Percentiles rank a stretch among this genome's conserved stretches.
These are phyloP conservation scores for Trichosphaerium sp. DNA, from an alignment of 78 protist genomes.

Conservation along the genomic window DNA sequence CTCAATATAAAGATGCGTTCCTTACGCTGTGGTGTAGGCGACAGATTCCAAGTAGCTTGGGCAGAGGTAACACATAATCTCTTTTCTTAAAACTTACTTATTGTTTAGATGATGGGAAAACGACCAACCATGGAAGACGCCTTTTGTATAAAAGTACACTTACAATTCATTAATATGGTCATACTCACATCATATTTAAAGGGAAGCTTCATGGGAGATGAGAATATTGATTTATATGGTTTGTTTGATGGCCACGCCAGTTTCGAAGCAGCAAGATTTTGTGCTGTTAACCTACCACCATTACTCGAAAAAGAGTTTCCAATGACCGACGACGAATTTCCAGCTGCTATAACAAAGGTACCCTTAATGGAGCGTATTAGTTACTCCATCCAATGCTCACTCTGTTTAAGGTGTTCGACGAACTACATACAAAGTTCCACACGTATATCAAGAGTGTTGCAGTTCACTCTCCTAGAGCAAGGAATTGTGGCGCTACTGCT, in stretches of 20 bases:
- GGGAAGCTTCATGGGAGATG: slow-evolving; percentile 3
- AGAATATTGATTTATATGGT: slow-evolving; percentile 13
- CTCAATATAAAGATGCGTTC: too few relatives aligned
- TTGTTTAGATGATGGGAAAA: slow-evolving; percentile 33
- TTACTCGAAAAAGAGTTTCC: slow-evolving; percentile 10
- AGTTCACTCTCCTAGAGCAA: slow-evolving; percentile 16
- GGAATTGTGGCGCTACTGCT: slow-evolving; percentile 22
- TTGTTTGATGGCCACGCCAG: slow-evolving; percentile 45
- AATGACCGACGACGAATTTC: slow-evolving; percentile 14
- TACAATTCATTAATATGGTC: too few relatives aligned
- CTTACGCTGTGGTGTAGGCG: too few relatives aligned
- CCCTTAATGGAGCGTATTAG: slow-evolving; percentile 9
- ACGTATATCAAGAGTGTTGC: slow-evolving; percentile 11
- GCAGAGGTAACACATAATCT: too few relatives aligned
- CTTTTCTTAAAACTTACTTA: too few relatives aligned
- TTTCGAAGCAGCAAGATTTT: slow-evolving; percentile 19
- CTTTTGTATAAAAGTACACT: too few relatives aligned
- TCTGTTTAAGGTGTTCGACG: slow-evolving; percentile 6
- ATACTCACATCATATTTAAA: slow-evolving; percentile 29
- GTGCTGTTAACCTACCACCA: slow-evolving; percentile 30
- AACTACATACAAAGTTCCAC: not conserved
- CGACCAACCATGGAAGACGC: slow-evolving; percentile 45
- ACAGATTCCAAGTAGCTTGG: too few relatives aligned
- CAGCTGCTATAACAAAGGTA: not conserved
- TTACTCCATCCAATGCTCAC: slow-evolving; percentile 34